These are phyloP conservation scores for Sisymbrium altissimum DNA, from an alignment of 345 rosid species.

Conservation along the genomic window DNA sequence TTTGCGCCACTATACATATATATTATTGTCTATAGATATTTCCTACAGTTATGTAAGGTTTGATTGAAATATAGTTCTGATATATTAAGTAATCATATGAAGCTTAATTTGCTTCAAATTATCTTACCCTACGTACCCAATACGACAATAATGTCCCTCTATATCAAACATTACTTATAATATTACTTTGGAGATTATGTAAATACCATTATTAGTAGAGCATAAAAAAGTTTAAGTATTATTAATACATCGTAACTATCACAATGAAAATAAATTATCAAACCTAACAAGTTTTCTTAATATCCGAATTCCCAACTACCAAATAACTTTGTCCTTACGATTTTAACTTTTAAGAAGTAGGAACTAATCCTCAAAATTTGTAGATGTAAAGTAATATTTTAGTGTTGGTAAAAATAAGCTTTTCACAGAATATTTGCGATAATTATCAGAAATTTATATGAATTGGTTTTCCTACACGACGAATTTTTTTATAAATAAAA, in stretches of 20 bases:
- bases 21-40: not conserved
- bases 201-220: not conserved
- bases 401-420: not conserved
- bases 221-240: no score
- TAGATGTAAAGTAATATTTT: not conserved
- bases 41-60: not conserved
- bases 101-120: not conserved
- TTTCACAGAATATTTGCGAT: not conserved
- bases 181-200: not conserved
- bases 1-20: constrained; percentile 7
- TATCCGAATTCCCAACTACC: not conserved
- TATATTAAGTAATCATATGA: not conserved
- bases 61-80: not conserved
- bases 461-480: no score
- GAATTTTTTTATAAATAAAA: no score
- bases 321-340: not conserved
- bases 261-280: not conserved
- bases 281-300: not conserved
- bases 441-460: not conserved
- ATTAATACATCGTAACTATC: not conserved
- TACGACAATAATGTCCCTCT: not conserved
- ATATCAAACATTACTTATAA: not conserved
- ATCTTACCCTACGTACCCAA: not conserved
- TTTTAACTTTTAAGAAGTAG: not conserved
- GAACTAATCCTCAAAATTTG: not conserved